phyloP scores from a whole-genome alignment of 83 land plant genomes.

The Picea mariana region DNA sequence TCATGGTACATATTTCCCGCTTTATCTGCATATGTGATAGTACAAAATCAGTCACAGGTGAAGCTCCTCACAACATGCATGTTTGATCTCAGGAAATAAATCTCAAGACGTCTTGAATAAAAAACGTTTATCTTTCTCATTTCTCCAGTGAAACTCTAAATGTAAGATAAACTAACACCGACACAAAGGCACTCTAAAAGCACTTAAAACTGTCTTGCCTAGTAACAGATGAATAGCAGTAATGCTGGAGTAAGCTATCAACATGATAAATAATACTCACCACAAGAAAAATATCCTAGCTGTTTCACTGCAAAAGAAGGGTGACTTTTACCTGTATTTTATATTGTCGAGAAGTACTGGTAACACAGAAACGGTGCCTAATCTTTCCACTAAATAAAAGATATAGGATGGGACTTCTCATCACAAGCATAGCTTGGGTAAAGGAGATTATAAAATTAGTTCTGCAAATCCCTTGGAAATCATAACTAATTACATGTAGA shows the following conservation, averaged over 20 bases:
- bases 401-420: background rate
- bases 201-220: background rate
- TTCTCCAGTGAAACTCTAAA: no score
- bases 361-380: constrained; percentile 4
- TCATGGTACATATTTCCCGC: constrained; percentile 73
- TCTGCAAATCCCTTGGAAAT: background rate
- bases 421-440: background rate
- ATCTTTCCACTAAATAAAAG: background rate
- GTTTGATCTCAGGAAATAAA: background rate
- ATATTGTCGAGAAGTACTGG: background rate
- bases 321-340: background rate
- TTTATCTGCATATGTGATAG: constrained; percentile 51
- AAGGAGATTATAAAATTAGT: background rate
- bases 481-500: background rate
- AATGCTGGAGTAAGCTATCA: background rate
- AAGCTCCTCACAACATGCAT: background rate
- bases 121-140: background rate
- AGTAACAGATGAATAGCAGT: background rate
- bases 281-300: background rate
- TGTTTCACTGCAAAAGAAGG: background rate
- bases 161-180: no score
- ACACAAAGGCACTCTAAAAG: no score
- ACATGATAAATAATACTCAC: background rate
- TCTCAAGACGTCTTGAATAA: background rate
- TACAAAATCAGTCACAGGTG: background rate